Evolutionary conservation across 768 basidiomycete genomes (phyloP).

Genomic region (Mycena maculata): DNA sequence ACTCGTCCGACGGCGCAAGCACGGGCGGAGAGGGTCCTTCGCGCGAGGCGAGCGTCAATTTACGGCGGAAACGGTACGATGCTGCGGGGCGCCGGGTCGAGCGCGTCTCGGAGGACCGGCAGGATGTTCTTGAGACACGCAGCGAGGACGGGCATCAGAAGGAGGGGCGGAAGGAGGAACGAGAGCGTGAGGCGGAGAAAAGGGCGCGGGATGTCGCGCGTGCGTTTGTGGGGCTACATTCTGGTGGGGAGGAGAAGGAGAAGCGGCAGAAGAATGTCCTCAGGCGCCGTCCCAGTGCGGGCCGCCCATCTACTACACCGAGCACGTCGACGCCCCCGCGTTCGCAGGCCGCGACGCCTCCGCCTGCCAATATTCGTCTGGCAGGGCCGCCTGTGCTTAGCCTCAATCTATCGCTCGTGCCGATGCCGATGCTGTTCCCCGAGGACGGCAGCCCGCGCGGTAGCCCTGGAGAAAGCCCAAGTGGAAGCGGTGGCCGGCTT

Average conservation of each 20-base stretch:
- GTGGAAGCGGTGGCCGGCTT: conserved; percentile 23
- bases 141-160: conserved; percentile 22
- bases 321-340: not conserved
- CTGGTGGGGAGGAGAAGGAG: conserved; percentile 41
- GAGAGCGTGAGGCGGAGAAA: conserved; percentile 43
- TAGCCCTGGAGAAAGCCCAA: conserved; percentile 14
- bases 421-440: conserved; percentile 15
- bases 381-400: conserved; percentile 25
- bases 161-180: conserved; percentile 26
- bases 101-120: conserved; percentile 11
- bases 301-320: conserved; percentile 8
- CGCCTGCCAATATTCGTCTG: conserved; percentile 1
- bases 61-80: conserved; percentile 25
- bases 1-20: conserved; percentile 20
- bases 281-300: conserved; percentile 32
- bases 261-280: conserved; percentile 41
- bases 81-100: conserved; percentile 18
- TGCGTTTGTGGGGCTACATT: conserved; percentile 17
- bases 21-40: conserved; percentile 1
- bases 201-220: conserved; percentile 34
- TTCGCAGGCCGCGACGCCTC: conserved; percentile 5
- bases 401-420: conserved; percentile 29
- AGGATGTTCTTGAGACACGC: not conserved
- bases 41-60: not conserved
- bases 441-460: conserved; percentile 1